phyloP scores from a whole-genome alignment of 768 basidiomycete species.

The Mycena indigotica region DNA sequence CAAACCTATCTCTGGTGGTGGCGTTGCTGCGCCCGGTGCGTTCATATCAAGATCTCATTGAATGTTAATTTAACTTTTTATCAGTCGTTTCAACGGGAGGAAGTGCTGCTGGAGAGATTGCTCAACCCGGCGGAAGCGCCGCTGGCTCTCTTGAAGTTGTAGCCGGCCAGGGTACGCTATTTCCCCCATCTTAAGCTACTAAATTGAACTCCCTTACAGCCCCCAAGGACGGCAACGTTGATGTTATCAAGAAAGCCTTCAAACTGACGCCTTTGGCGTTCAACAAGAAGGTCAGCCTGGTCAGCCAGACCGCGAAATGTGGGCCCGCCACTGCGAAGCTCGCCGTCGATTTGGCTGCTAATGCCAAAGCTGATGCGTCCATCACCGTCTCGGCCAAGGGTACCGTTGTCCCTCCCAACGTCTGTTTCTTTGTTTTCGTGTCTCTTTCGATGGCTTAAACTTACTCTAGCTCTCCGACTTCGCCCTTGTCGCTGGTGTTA shows the following conservation, averaged over 20 bases:
- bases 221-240: background rate
- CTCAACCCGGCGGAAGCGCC: background rate
- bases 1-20: background rate
- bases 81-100: background rate
- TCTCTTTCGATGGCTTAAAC: conserved; percentile 35
- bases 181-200: background rate
- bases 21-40: background rate
- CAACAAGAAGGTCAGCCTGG: conserved; percentile 32
- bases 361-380: conserved; percentile 30
- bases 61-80: background rate
- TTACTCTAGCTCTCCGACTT: conserved; percentile 30
- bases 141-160: background rate
- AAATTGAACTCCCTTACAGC: background rate
- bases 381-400: conserved; percentile 31
- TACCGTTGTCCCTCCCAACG: conserved; percentile 24
- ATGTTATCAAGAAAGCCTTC: conserved; percentile 27
- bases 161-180: background rate
- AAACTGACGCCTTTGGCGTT: conserved; percentile 35
- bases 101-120: background rate
- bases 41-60: background rate
- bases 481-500: conserved; percentile 37
- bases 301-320: conserved; percentile 29
- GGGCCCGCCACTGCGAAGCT: conserved; percentile 22
- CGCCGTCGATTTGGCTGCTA: conserved; percentile 20
- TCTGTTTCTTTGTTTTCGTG: conserved; percentile 22